Base-by-base conservation (phyloP, 2,329 filamentous ascomycete genomes). In the Sclerotinia spermophila region DNA sequence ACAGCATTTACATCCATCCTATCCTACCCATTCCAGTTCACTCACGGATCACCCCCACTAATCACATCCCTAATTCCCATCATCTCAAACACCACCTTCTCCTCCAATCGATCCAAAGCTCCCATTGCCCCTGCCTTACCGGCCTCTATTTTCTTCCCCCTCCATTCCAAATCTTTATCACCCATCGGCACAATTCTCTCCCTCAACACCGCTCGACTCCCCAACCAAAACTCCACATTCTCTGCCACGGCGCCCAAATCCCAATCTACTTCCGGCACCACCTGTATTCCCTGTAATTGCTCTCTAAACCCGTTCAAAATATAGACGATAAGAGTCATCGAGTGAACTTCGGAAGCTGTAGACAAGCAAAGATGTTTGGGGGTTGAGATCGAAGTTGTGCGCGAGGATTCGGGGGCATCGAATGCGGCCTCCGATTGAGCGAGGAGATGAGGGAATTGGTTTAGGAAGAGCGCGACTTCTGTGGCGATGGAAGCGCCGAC, bases 381-480 rank as follows among this genome's bases (percentile, higher is more conserved):
- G n/a, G 84, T 81, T 1, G 80, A 78, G 38, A 86, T 75, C 30
- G 84, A 79, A 30, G 81, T 80, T 21, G 86, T 87, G 44, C 86
- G 83, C 74, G 84, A 86, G 17, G 77, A 73, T 74, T 86, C 81
- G 33, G 87, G 83, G 45, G 87, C 83, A 77, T 92, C 90, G 73
- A 98, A 89, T 1, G 91, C 87, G 66, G 89, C 87, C 11, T 91
- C 86, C 19, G 92, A 92, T 42, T 92, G 88, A 56, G 83, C 82
- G 15, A 99, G 85, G 71, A 98, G 89, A 61, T 89, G 86, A 17
- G 92, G 90, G 80, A 97, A 99, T 79, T 94, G 91, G 78, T 96
- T 97, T 40, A 99, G 85, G 78, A 98, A 96, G 71, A 90, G 90
- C 0, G 92, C 88, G 8, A 98, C 88, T 80, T 99, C 96, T 0